Evolutionary conservation across 2,329 filamentous ascomycete genomes (phyloP).

Genomic region (Incumbomyces lentus): DNA sequence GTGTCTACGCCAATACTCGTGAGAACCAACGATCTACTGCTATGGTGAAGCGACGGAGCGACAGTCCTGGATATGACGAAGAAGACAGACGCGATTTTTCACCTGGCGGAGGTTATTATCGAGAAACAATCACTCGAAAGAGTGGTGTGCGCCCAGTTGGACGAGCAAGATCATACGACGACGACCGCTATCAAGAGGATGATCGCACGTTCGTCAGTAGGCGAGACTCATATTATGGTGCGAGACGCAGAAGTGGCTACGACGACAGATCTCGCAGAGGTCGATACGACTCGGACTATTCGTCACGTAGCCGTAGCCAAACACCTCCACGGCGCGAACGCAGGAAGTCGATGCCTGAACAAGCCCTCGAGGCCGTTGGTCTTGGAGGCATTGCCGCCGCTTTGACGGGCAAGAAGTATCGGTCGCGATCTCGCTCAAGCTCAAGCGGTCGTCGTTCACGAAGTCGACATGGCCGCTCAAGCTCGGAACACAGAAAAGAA

Average conservation of each 20-base stretch:
- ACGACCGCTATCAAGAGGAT: conserved; percentile 29
- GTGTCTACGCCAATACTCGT: conserved; percentile 1
- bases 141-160: conserved; percentile 23
- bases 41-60: conserved; percentile 45
- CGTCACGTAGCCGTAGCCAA: conserved; percentile 26
- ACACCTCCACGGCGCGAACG: conserved; percentile 27
- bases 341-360: conserved; percentile 38
- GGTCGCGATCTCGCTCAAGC: conserved; percentile 53
- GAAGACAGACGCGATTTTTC: conserved; percentile 78
- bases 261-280: conserved; percentile 24
- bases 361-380: conserved; percentile 46
- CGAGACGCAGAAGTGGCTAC: conserved; percentile 12
- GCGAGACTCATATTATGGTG: conserved; percentile 35
- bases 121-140: conserved; percentile 26
- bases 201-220: conserved; percentile 33
- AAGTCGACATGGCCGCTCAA: conserved; percentile 40
- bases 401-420: conserved; percentile 44
- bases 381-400: conserved; percentile 45
- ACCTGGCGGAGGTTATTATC: conserved; percentile 43
- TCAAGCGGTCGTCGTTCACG: conserved; percentile 47
- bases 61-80: conserved; percentile 63
- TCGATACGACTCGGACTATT: conserved; percentile 26
- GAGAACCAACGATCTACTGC: conserved; percentile 16
- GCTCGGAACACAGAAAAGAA: conserved; percentile 30
- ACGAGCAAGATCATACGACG: conserved; percentile 27